phyloP scores from a whole-genome alignment of 1,284 basidiomycete species.

The Bondarzewia mesenterica region DNA sequence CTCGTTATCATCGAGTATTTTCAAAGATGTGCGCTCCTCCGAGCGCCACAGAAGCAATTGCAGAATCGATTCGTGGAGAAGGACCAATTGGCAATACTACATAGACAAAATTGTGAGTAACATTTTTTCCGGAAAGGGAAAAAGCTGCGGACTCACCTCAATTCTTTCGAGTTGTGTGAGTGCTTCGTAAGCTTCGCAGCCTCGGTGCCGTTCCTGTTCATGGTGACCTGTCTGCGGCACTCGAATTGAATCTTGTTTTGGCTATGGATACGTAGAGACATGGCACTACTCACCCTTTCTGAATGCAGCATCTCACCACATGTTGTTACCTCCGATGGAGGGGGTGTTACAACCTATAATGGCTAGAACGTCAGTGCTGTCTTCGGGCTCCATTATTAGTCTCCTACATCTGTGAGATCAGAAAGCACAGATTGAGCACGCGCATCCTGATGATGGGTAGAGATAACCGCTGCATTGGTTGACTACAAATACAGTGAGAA shows the following conservation, averaged over 20 bases:
- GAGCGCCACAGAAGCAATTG: constrained; percentile 65
- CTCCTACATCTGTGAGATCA: not conserved
- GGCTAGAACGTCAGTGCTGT: not conserved
- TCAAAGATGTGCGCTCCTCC: constrained; percentile 40
- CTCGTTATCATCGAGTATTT: constrained; percentile 40
- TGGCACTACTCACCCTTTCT: not conserved
- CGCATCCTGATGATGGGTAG: too few relatives aligned
- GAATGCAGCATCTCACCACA: not conserved
- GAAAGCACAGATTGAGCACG: not conserved
- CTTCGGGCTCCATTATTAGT: not conserved
- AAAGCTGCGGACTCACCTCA: constrained; percentile 31
- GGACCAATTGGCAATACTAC: constrained; percentile 64
- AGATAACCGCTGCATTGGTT: too few relatives aligned
- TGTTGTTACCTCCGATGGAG: not conserved
- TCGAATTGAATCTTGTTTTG: too few relatives aligned
- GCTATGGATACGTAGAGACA: not conserved
- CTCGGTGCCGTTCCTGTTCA: constrained; percentile 22
- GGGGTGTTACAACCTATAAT: not conserved
- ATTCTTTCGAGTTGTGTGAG: constrained; percentile 48
- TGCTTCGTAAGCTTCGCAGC: constrained; percentile 41
- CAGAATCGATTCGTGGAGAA: constrained; percentile 58
- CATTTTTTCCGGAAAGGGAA: not conserved
- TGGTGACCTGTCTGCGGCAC: not conserved
- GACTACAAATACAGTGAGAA: not conserved
- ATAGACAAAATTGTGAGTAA: constrained; percentile 1